These are phyloP conservation scores for Wolfiporia cocos DNA, from an alignment of 1,284 basidiomycete species.

Conservation along the genomic window DNA sequence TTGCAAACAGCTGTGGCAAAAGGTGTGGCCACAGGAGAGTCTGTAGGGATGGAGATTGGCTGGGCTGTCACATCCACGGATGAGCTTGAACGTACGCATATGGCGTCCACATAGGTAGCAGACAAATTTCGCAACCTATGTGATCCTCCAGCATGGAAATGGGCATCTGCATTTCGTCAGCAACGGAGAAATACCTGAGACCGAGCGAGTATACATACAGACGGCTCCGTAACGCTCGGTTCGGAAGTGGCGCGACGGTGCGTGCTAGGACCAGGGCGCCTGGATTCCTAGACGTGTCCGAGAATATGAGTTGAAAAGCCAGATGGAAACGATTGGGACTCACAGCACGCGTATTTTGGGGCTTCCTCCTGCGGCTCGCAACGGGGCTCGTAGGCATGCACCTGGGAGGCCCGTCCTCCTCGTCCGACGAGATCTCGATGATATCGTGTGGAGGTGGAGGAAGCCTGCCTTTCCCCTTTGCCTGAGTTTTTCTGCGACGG, in stretches of 20 bases:
- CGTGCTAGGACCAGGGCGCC: background rate
- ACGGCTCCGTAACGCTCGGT: background rate
- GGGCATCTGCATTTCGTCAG: background rate
- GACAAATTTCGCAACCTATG: conserved; percentile 58
- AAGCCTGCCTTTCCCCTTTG: too few relatives aligned
- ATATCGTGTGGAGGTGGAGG: too few relatives aligned
- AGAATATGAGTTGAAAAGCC: background rate
- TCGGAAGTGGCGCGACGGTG: background rate
- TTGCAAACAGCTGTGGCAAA: conserved; percentile 55
- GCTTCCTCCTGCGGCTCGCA: conserved; percentile 7
- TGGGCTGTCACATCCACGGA: conserved; percentile 5
- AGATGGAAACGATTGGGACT: conserved; percentile 10
- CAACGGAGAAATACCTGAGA: background rate
- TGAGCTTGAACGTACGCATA: conserved; percentile 41
- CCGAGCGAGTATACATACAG: conserved; percentile 2
- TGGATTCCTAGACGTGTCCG: background rate
- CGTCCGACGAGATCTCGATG: too few relatives aligned
- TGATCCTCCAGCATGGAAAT: conserved; percentile 43
- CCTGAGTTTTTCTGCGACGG: too few relatives aligned
- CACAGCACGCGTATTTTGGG: conserved; percentile 15
- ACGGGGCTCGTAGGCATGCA: background rate
- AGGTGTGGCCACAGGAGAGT: conserved; percentile 64
- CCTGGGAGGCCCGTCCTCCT: too few relatives aligned
- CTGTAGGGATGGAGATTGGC: conserved; percentile 25
- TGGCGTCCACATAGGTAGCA: conserved; percentile 54